phyloP scores from a whole-genome alignment of 2,329 filamentous ascomycete species.

The Berkeleyomyces basicola region DNA sequence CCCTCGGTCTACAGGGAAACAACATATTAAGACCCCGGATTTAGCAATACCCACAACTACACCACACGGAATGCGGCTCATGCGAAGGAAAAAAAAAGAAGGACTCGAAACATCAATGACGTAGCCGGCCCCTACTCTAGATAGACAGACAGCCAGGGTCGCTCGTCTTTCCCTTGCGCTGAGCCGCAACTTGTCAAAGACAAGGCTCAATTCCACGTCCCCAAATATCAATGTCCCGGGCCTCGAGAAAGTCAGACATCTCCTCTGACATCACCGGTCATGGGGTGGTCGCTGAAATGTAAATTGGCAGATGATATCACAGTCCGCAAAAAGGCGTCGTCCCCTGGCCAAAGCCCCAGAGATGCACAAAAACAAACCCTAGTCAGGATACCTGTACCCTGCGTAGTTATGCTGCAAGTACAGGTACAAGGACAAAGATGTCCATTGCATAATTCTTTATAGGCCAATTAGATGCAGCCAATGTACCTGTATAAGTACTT shows the following conservation, averaged over 20 bases:
- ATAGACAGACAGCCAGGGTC: background rate
- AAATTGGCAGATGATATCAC: background rate
- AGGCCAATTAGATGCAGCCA: background rate
- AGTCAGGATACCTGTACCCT: too few relatives aligned
- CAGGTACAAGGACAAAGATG: too few relatives aligned
- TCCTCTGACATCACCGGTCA: background rate
- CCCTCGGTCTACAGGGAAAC: background rate
- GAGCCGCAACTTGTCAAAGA: conserved; percentile 1
- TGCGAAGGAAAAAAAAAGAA: background rate
- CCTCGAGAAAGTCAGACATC: background rate
- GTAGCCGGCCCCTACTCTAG: background rate
- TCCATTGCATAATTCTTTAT: too few relatives aligned
- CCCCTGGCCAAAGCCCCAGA: too few relatives aligned
- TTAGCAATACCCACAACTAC: background rate
- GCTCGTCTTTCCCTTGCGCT: background rate
- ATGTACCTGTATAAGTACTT: background rate
- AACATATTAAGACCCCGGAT: background rate
- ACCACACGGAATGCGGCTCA: background rate
- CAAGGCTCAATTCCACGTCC: background rate
- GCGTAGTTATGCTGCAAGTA: too few relatives aligned
- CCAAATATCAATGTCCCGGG: background rate
- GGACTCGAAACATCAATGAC: background rate
- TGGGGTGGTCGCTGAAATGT: background rate
- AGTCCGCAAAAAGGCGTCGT: too few relatives aligned
- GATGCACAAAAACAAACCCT: too few relatives aligned